phyloP scores from a whole-genome alignment of 257 asterid species.

The Solanum sparsipilum region DNA sequence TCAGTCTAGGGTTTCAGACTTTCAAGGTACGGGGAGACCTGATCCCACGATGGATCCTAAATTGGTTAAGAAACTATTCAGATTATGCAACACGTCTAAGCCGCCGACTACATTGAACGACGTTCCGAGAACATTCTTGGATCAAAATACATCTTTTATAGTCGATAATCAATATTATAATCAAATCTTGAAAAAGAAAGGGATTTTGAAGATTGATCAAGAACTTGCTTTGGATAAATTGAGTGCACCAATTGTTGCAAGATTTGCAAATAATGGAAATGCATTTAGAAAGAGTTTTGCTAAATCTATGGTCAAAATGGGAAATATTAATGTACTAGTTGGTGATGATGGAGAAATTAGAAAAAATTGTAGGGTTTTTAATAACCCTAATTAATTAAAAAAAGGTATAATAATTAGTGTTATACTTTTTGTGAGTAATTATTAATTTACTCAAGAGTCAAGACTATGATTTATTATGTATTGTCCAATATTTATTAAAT shows the following conservation, averaged over 20 bases:
- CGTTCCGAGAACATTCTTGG: slow-evolving; percentile 34
- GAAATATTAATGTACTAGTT: slow-evolving; percentile 10
- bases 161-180: slow-evolving; percentile 62
- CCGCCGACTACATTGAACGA: slow-evolving; percentile 21
- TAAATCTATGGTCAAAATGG: slow-evolving; percentile 21
- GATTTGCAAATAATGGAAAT: slow-evolving; percentile 2
- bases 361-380: slow-evolving; percentile 21
- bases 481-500: background rate
- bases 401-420: background rate
- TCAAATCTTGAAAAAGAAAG: slow-evolving; percentile 37
- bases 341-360: slow-evolving; percentile 26
- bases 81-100: slow-evolving; percentile 24
- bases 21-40: slow-evolving; percentile 15
- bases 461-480: background rate
- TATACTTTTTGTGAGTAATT: background rate
- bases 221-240: slow-evolving; percentile 35
- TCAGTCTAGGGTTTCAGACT: slow-evolving; percentile 35
- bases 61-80: slow-evolving; percentile 24
- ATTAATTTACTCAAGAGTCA: background rate
- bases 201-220: slow-evolving; percentile 64
- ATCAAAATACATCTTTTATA: slow-evolving; percentile 48
- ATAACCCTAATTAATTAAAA: background rate
- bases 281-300: slow-evolving; percentile 6
- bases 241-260: slow-evolving; percentile 20
- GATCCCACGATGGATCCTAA: slow-evolving; percentile 28